Evolutionary conservation across 1,284 basidiomycete species (phyloP).

Genomic region (Albatrellus sp.): DNA sequence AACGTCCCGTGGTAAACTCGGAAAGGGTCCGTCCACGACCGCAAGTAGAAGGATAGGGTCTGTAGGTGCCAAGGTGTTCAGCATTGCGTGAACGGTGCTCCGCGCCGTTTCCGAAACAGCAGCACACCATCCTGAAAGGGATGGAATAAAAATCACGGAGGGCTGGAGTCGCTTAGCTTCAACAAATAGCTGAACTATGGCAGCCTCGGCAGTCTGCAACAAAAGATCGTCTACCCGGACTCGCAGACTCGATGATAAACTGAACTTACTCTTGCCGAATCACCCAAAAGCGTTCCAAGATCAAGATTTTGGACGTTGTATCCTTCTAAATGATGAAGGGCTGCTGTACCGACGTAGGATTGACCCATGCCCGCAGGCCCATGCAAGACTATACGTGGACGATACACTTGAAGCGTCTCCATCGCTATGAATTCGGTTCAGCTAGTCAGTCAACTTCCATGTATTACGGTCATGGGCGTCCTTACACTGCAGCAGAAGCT

Average conservation of each 20-base stretch:
- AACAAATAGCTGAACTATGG: slow-evolving; percentile 91
- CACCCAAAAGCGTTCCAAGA: slow-evolving; percentile 79
- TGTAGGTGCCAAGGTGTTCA: slow-evolving; percentile 81
- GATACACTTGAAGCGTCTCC: slow-evolving; percentile 83
- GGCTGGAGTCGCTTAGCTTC: slow-evolving; percentile 98
- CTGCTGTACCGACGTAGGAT: slow-evolving; percentile 78
- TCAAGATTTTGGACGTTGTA: slow-evolving; percentile 93
- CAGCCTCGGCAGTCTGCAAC: slow-evolving; percentile 75
- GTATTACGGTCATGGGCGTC: slow-evolving; percentile 6
- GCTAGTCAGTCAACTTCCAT: background rate
- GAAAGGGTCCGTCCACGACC: slow-evolving; percentile 70
- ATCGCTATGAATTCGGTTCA: slow-evolving; percentile 46
- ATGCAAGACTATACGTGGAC: slow-evolving; percentile 81
- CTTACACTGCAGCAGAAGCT: slow-evolving; percentile 79
- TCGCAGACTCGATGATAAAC: background rate
- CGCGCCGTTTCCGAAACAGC: slow-evolving; percentile 79
- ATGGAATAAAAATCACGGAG: slow-evolving; percentile 91
- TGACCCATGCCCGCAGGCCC: slow-evolving; percentile 88
- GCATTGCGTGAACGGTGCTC: slow-evolving; percentile 79
- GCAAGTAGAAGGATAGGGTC: slow-evolving; percentile 90
- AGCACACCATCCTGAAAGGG: slow-evolving; percentile 76
- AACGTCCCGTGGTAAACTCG: slow-evolving; percentile 72
- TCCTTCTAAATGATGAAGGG: slow-evolving; percentile 90
- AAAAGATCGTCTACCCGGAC: slow-evolving; percentile 1
- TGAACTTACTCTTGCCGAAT: slow-evolving; percentile 69